phyloP scores from a whole-genome alignment of 306 rosid genomes.

The Rosa persica region DNA sequence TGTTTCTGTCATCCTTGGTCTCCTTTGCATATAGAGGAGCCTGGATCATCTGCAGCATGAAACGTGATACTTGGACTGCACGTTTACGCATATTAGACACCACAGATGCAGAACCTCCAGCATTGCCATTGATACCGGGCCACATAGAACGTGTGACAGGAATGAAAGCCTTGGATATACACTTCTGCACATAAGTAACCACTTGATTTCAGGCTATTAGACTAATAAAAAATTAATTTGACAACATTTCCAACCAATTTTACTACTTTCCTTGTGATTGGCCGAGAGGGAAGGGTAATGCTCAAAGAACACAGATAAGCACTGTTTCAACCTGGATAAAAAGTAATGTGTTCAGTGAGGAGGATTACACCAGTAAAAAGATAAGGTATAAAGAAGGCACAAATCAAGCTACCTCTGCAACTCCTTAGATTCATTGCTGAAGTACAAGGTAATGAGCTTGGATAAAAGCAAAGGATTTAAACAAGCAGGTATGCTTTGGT shows the following conservation, averaged over 20 bases:
- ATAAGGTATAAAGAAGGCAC: not conserved
- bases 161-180: slow-evolving; percentile 75
- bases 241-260: not conserved
- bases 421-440: slow-evolving; percentile 54
- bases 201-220: slow-evolving; percentile 19
- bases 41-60: slow-evolving; percentile 96
- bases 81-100: slow-evolving; percentile 85
- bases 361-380: slow-evolving; percentile 5
- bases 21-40: slow-evolving; percentile 59
- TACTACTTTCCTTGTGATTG: slow-evolving; percentile 66
- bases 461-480: slow-evolving; percentile 69
- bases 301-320: slow-evolving; percentile 90
- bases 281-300: slow-evolving; percentile 81
- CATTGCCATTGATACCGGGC: slow-evolving; percentile 81
- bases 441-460: slow-evolving; percentile 69
- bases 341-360: slow-evolving; percentile 13
- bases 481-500: slow-evolving; percentile 62
- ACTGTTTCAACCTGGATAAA: slow-evolving; percentile 76
- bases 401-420: slow-evolving; percentile 53
- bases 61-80: slow-evolving; percentile 92
- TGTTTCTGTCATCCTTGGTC: slow-evolving; percentile 41
- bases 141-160: slow-evolving; percentile 87
- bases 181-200: slow-evolving; percentile 52
- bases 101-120: slow-evolving; percentile 52
- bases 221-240: not conserved